Base-by-base conservation (phyloP, 2,329 filamentous ascomycete species). In the Penicillium sp. region DNA sequence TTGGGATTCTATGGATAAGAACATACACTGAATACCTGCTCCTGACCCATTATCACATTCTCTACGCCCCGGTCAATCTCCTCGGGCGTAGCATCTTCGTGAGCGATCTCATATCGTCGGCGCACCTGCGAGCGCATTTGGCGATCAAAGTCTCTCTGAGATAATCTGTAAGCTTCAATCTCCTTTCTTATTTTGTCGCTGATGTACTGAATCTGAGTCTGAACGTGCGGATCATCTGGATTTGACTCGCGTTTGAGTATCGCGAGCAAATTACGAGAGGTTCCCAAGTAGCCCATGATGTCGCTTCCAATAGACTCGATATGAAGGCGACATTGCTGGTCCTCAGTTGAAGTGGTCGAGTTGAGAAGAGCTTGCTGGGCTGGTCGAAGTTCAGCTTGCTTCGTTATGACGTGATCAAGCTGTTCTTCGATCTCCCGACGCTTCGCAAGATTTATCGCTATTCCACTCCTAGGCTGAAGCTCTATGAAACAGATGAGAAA, bases 281-380 rank as follows among this genome's bases (percentile, higher is more conserved):
- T 31, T 3, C 38, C 29, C 21, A 55, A 52, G 12, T 24, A 43
- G 15, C 36, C 43, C 5, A 47, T 33, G 18, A 56, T 52, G 10
- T 55, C 49, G 10, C 23, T 31, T 7, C 50, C 47, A 23, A 51
- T 31, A 3, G 44, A 34, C 3, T 45, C 48, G 13, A 54, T 45
- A 2, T 36, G 36, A 4, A 28, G 23, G 12, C 51, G 47, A 21
- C 43, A 29, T 15, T 45, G 18, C 26, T 52, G 29, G 28, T 58
- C 56, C 16, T 58, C 53, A 9, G 45, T 42, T 13, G 49, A 31
- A 6, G 42, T 51, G 12, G 39, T 51, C 2, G 53, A 46, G 33
- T 56, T 39, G 7, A 58, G 48, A n/a, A 58, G 42, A 23, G 53
- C 51, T 28, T 58, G 56, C 24, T 58, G 56, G 9, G 50, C 44